Evolutionary conservation across 1,284 basidiomycete genomes (phyloP).

Genomic region (Sporisorium iseilematis-ciliati): DNA sequence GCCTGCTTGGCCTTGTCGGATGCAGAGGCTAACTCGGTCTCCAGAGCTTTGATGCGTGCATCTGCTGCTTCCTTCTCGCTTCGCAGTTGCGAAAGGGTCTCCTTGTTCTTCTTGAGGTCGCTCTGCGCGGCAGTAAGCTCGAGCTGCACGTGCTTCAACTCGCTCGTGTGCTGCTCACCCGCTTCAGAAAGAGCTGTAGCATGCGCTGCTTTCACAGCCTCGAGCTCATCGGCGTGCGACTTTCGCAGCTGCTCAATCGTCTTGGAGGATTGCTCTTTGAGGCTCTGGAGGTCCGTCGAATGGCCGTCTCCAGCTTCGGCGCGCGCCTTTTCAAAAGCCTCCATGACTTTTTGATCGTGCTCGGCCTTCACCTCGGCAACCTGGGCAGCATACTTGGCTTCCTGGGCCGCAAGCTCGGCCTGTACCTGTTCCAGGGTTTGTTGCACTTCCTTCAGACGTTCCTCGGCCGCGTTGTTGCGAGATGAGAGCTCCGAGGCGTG

Average conservation of each 20-base stretch:
- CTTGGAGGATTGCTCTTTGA: slow-evolving; percentile 42
- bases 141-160: slow-evolving; percentile 42
- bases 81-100: slow-evolving; percentile 31
- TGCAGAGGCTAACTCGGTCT: slow-evolving; percentile 35
- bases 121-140: slow-evolving; percentile 46
- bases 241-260: slow-evolving; percentile 49
- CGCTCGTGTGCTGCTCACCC: slow-evolving; percentile 20
- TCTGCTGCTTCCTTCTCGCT: slow-evolving; percentile 41
- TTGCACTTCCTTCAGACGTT: slow-evolving; percentile 35
- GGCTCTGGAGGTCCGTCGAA: slow-evolving; percentile 46
- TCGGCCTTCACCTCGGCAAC: slow-evolving; percentile 50
- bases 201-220: slow-evolving; percentile 34
- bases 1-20: slow-evolving; percentile 42
- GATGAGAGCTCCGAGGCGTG: slow-evolving; percentile 36
- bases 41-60: slow-evolving; percentile 26
- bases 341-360: slow-evolving; percentile 50
- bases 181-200: slow-evolving; percentile 34
- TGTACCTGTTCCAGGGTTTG: slow-evolving; percentile 39
- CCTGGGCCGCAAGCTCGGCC: slow-evolving; percentile 40
- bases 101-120: slow-evolving; percentile 52
- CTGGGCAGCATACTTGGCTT: slow-evolving; percentile 45
- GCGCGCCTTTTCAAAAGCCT: slow-evolving; percentile 52
- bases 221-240: slow-evolving; percentile 49
- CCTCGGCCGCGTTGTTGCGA: slow-evolving; percentile 30
- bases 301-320: slow-evolving; percentile 53